Evolutionary conservation across 1,284 basidiomycete species (phyloP).

Genomic region (Moesziomyces sp.): DNA sequence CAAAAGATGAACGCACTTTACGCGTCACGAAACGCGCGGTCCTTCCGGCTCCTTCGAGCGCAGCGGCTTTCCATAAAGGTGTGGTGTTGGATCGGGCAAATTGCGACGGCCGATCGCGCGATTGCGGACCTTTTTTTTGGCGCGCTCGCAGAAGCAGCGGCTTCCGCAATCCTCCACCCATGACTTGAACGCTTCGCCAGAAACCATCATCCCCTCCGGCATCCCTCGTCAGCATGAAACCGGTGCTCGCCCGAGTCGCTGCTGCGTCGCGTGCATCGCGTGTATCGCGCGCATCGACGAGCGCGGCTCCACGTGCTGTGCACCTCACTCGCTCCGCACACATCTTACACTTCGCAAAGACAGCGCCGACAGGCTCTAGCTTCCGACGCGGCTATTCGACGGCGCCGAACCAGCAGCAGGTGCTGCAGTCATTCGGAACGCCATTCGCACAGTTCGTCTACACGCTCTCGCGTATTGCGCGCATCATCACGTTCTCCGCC

Average conservation of each 20-base stretch:
- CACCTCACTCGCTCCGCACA: background rate
- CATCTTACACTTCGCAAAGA: too few relatives aligned
- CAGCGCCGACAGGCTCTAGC: background rate
- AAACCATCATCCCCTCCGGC: slow-evolving; percentile 1
- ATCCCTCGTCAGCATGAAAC: slow-evolving; percentile 11
- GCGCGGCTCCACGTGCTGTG: background rate
- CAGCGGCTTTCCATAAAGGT: too few relatives aligned
- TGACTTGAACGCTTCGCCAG: background rate
- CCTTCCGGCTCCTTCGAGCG: too few relatives aligned
- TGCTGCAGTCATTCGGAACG: slow-evolving; percentile 49
- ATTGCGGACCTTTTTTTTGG: background rate
- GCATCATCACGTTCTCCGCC: slow-evolving; percentile 58
- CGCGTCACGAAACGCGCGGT: too few relatives aligned
- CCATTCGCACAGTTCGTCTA: slow-evolving; percentile 60
- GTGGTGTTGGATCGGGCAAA: too few relatives aligned
- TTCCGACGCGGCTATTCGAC: slow-evolving; percentile 32
- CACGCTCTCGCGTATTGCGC: slow-evolving; percentile 60
- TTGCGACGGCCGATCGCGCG: too few relatives aligned
- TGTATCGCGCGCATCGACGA: too few relatives aligned
- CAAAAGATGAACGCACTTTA: too few relatives aligned
- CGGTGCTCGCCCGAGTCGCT: slow-evolving; percentile 1
- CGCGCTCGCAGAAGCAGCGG: slow-evolving; percentile 3
- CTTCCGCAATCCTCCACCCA: too few relatives aligned
- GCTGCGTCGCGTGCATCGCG: background rate
- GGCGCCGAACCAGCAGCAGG: slow-evolving; percentile 46